Base-by-base conservation (phyloP, 306 rosid genomes). In the Lathyrus tuberosus region DNA sequence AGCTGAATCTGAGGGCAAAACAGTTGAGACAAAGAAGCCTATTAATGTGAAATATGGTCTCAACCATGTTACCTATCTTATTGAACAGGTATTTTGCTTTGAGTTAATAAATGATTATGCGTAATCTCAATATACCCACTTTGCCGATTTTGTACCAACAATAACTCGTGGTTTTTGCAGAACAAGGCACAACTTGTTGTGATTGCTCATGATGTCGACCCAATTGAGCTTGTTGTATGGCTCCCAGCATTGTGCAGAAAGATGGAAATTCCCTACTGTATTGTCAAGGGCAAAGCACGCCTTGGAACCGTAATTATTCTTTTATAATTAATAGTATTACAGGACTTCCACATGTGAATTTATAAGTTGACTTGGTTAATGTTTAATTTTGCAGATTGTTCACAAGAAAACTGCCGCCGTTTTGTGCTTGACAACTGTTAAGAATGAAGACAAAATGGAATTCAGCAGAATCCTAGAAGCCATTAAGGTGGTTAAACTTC, bases 151-250 rank as follows among this genome's bases (percentile, higher is more conserved):
- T 42, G 6, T 12, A 46, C 13, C 28, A 62, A 17, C 18, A 54
- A 1, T 42, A 5, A 13, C 10, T 6, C 10, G 10, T 48, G 49
- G 37, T 16, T 2, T 18, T 66, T 5, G 37, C 86, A 88, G 96
- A 91, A 83, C 49, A 88, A 84, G 59, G 92, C 96, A 2, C 96
- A 91, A 30, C 75, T 91, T 8, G 96, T 91, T 17, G 89, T 91
- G 28, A 90, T 87, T 65, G 96, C 91, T 3, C 95, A 88, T 41
- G 94, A 90, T 24, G 96, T 90, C n/a, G 95, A 90, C 76, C 95
- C 95, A 11, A 87, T 90, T 2, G 96, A 90, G 70, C 77, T 90
- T 56, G 91, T 86, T 0, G 95, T 90, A 2, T 90, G 96, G 96
- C 91, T 90, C 30, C 95, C 91, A 5, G 89, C 91, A 2, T 58